Percentiles rank a stretch among this genome's conserved stretches.
Evolutionary conservation across 2,329 filamentous ascomycete genomes (phyloP).

Genomic region (Periconia digitata): DNA sequence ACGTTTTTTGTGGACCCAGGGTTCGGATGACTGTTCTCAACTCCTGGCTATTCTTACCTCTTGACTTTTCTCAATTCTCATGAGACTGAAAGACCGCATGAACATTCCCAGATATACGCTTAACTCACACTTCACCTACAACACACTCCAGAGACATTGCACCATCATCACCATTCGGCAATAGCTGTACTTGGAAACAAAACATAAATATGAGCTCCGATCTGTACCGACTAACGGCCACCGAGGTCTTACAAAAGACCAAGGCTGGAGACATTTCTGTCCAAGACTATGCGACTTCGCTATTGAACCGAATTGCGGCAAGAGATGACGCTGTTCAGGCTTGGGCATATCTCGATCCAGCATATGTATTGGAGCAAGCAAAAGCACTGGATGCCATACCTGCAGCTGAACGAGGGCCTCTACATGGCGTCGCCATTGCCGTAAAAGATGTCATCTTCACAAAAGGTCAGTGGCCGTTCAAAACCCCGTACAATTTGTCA

Average conservation of each 20-base stretch:
- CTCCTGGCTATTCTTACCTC: no score
- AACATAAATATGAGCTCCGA: background rate
- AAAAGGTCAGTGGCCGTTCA: conserved; percentile 44
- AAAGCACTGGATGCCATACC: conserved; percentile 54
- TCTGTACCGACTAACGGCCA: background rate
- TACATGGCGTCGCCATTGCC: conserved; percentile 61
- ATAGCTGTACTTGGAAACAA: background rate
- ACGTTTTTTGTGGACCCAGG: background rate
- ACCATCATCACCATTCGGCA: no score
- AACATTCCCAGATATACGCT: background rate
- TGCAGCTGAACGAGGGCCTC: conserved; percentile 51
- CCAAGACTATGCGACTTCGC: conserved; percentile 31
- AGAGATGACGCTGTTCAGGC: conserved; percentile 30
- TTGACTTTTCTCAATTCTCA: background rate
- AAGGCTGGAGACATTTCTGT: conserved; percentile 26
- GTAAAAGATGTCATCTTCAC: conserved; percentile 61
- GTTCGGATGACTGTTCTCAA: background rate
- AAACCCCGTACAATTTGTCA: background rate
- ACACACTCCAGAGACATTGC: background rate
- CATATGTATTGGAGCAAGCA: conserved; percentile 54
- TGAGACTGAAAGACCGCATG: background rate
- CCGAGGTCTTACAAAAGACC: background rate
- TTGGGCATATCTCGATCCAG: conserved; percentile 34
- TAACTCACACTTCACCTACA: background rate
- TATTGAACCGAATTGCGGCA: conserved; percentile 27